A percentile compares a stretch with the other conserved stretches of the same genome.
phyloP scores from a whole-genome alignment of 73 alveolate genomes.

The Diophrys sp. region DNA sequence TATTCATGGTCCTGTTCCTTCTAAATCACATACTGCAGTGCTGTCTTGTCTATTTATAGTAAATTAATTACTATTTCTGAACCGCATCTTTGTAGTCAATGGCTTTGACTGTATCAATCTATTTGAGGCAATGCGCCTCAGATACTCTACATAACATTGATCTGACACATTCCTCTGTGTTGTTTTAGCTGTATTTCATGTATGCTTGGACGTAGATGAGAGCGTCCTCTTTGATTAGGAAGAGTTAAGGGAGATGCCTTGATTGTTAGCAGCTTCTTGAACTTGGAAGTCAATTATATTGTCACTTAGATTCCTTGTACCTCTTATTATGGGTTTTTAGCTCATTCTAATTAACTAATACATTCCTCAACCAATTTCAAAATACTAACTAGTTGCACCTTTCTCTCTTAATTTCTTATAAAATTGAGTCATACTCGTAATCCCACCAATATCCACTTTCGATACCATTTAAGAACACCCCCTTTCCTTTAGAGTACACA shows the following conservation, averaged over 20 bases:
- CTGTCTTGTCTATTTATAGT: constrained; percentile 55
- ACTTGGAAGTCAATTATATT: constrained; percentile 79
- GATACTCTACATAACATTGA: constrained; percentile 67
- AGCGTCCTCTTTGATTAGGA: constrained; percentile 61
- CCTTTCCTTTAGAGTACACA: too few relatives aligned
- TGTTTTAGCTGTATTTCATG: constrained; percentile 76
- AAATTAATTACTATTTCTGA: constrained; percentile 47
- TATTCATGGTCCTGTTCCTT: constrained; percentile 64
- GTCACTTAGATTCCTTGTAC: constrained; percentile 69
- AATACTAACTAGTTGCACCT: too few relatives aligned
- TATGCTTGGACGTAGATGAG: constrained; percentile 71
- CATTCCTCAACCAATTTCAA: too few relatives aligned
- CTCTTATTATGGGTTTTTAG: too few relatives aligned
- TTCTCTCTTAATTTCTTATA: too few relatives aligned
- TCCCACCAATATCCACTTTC: too few relatives aligned
- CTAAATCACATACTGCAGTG: constrained; percentile 71
- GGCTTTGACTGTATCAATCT: constrained; percentile 59
- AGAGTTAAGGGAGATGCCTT: constrained; percentile 70
- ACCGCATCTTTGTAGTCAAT: constrained; percentile 86
- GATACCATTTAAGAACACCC: too few relatives aligned
- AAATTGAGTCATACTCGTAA: too few relatives aligned
- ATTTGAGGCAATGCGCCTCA: constrained; percentile 24
- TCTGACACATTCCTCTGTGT: constrained; percentile 74
- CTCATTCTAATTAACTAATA: too few relatives aligned
- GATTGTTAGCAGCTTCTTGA: constrained; percentile 83